These are phyloP conservation scores for Phytophthora brassicae DNA, from an alignment of 352 stramenopile genomes.

Conservation along the genomic window DNA sequence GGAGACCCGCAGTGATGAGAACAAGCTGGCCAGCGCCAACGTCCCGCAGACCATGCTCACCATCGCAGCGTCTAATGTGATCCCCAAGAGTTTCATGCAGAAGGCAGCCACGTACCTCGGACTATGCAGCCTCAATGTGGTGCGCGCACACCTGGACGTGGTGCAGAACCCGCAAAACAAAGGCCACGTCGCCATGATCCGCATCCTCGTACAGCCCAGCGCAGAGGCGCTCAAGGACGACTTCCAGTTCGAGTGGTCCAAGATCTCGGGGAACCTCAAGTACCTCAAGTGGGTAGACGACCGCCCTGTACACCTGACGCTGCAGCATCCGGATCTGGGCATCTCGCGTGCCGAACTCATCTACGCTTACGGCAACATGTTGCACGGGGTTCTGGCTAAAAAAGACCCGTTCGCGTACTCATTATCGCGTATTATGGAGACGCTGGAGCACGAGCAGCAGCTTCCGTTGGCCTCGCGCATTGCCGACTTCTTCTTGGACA, in stretches of 20 bases:
- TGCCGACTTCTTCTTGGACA: constrained; percentile 94
- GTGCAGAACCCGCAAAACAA: constrained; percentile 80
- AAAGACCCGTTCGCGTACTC: constrained; percentile 94
- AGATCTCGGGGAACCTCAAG: constrained; percentile 89
- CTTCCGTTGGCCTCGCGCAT: constrained; percentile 90
- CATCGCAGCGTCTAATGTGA: constrained; percentile 79
- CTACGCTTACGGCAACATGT: constrained; percentile 93
- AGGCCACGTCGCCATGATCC: constrained; percentile 76
- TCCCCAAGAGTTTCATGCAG: constrained; percentile 81
- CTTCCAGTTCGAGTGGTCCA: constrained; percentile 75
- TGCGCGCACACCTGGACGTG: constrained; percentile 94
- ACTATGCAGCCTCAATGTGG: constrained; percentile 94
- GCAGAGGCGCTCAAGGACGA: constrained; percentile 48
- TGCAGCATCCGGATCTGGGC: constrained; percentile 89
- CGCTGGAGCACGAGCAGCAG: constrained; percentile 90
- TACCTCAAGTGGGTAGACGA: constrained; percentile 88
- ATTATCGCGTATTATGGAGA: constrained; percentile 93
- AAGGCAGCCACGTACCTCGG: constrained; percentile 88
- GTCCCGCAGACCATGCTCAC: constrained; percentile 84
- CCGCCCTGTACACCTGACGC: constrained; percentile 71
- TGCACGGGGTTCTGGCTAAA: constrained; percentile 95
- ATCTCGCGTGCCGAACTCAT: constrained; percentile 94
- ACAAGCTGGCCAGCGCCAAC: constrained; percentile 65
- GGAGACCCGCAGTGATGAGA: constrained; percentile 80
- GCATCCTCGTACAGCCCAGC: constrained; percentile 77